Base-by-base conservation (phyloP, 1,284 basidiomycete genomes). In the Afroboletus lepidellus region DNA sequence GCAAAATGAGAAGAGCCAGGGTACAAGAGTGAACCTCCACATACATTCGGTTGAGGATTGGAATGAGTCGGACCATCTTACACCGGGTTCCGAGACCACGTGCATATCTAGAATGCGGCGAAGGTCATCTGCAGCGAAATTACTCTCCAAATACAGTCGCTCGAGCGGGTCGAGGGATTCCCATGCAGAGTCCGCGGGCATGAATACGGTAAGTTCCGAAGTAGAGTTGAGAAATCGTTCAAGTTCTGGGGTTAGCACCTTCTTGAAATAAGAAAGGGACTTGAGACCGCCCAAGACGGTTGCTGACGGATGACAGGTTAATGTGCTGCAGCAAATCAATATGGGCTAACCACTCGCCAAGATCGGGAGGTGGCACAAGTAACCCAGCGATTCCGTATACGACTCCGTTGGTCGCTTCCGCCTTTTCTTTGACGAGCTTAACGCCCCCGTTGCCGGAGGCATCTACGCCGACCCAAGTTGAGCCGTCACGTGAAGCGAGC, bases 101-200 rank as follows among this genome's bases (percentile, higher is more conserved):
- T 93, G 90, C 77, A 90, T 85, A 47, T 86, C 83, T 32, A 96
- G 69, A 46, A 97, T 90, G 42, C 82, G 81, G 24, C 74, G 73
- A 12, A 95, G 75, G 61, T 96, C 94, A 59, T 89, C 84, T 11
- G 80, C 76, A 0, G 93, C 91, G 61, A 87, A 94, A 51, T 83
- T 82, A 58, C 91, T 93, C 69, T 94, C 89, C 23, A 98, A 77
- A 69, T 96, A 98, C 7, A 88, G 70, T 46, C 84, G 80, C 65
- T 94, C 92, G 48, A 90, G 79, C 21, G 75, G 74, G 62, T 82
- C 80, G 53, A 87, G 72, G 34, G 63, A 70, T 41, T 78, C 74
- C 83, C 85, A 98, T 11, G 97, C 95, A 23, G 80, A 73, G 63
- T 97, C 83, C 15, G 87, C 77, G 0, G 97, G 96, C 2, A 97